These are phyloP conservation scores for Mallotus nudiflorus DNA, from an alignment of 345 rosid genomes.

Conservation along the genomic window DNA sequence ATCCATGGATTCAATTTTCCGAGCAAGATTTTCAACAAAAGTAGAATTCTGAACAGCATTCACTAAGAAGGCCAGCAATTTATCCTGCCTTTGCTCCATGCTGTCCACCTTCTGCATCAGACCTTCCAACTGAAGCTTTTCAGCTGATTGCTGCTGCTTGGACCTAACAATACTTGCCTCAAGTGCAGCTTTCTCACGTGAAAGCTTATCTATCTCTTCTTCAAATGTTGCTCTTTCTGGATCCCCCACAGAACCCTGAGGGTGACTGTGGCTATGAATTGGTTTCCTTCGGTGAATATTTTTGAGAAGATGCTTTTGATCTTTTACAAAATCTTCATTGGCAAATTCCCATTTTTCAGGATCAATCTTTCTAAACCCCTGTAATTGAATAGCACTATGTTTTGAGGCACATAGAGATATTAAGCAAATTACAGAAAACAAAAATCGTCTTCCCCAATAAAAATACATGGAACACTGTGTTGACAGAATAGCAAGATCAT, in stretches of 20 bases:
- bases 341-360: conserved; percentile 92
- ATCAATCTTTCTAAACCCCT: conserved; percentile 96
- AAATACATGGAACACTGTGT: neutral
- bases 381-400: conserved; percentile 5
- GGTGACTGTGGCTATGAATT: conserved; percentile 85
- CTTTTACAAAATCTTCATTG: conserved; percentile 82
- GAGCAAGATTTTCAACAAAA: conserved; percentile 60
- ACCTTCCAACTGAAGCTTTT: conserved; percentile 62
- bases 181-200: conserved; percentile 63
- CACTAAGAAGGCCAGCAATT: conserved; percentile 50
- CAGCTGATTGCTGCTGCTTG: conserved; percentile 56
- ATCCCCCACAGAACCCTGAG: conserved; percentile 52
- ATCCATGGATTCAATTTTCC: conserved; percentile 67
- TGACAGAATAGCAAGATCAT: neutral
- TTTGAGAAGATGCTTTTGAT: conserved; percentile 86
- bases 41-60: conserved; percentile 55
- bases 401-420: neutral
- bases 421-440: neutral
- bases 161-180: conserved; percentile 56
- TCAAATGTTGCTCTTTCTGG: conserved; percentile 70
- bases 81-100: conserved; percentile 72
- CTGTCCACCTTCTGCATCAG: conserved; percentile 45
- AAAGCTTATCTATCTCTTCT: conserved; percentile 68
- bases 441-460: neutral
- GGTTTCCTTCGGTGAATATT: conserved; percentile 87